Percentiles rank a stretch among this genome's conserved stretches.
Evolutionary conservation across 2,329 filamentous ascomycete genomes (phyloP).

Genomic region (Talaromyces sp.): DNA sequence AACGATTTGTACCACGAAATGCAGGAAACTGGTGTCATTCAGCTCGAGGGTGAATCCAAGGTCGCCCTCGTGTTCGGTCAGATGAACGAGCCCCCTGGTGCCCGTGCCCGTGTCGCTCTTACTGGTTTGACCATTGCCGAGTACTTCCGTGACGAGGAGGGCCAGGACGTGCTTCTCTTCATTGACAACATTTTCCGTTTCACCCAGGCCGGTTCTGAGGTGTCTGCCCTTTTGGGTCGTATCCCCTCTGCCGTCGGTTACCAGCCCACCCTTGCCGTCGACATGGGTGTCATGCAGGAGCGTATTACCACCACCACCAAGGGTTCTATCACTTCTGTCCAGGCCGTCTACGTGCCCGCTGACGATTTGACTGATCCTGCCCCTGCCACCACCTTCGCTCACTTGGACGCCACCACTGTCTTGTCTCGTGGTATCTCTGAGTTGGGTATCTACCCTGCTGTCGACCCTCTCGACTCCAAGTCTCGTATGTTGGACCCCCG

Average conservation of each 20-base stretch:
- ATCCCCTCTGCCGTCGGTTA: conserved; percentile 99
- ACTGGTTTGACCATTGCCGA: conserved; percentile 71
- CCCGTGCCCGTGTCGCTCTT: conserved; percentile 98
- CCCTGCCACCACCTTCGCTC: conserved; percentile 98
- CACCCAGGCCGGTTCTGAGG: conserved; percentile 99
- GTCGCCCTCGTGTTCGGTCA: conserved; percentile 99
- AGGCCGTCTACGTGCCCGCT: conserved; percentile 99
- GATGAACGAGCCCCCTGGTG: conserved; percentile 99
- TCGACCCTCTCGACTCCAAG: conserved; percentile 99
- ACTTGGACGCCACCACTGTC: conserved; percentile 99
- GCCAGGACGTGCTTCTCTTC: conserved; percentile 98
- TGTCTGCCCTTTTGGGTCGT: conserved; percentile 98
- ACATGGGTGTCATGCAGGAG: conserved; percentile 99
- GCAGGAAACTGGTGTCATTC: conserved; percentile 99
- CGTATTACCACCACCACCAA: conserved; percentile 99
- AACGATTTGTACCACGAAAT: conserved; percentile 99
- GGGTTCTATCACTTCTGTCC: conserved; percentile 99
- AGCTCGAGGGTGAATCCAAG: conserved; percentile 99
- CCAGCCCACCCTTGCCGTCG: conserved; percentile 95
- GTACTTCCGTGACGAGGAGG: conserved; percentile 76
- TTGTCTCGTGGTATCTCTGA: conserved; percentile 99
- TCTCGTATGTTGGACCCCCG: conserved; percentile 99
- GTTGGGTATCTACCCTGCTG: conserved; percentile 99
- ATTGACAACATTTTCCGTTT: conserved; percentile 99
- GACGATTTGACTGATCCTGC: conserved; percentile 99